phyloP scores from a whole-genome alignment of 1,139 yeast species.

The Geotrichum carabidarum region DNA sequence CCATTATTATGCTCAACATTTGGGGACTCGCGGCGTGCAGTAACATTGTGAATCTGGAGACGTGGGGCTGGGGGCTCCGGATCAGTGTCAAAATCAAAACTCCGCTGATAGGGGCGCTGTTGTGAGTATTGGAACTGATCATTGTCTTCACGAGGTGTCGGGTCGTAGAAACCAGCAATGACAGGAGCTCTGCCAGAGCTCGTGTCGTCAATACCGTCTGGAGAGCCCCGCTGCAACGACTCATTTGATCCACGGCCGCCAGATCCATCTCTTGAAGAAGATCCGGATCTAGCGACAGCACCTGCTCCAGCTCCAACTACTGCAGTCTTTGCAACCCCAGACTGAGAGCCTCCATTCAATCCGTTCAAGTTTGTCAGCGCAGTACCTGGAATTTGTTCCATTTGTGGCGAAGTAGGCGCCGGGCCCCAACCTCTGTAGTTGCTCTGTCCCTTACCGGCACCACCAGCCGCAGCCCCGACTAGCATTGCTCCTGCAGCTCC shows the following conservation, averaged over 20 bases:
- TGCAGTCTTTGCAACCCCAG: background rate
- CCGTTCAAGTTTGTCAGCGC: background rate
- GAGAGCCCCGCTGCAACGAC: background rate
- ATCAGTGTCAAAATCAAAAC: background rate
- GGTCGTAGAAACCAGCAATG: background rate
- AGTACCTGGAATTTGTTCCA: slow-evolving; percentile 15
- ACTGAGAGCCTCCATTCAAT: background rate
- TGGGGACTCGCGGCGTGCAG: slow-evolving; percentile 14
- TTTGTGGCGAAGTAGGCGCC: slow-evolving; percentile 17
- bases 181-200: background rate
- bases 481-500: slow-evolving; percentile 5
- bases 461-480: background rate
- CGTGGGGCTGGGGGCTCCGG: background rate
- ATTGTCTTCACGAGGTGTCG: background rate
- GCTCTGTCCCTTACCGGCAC: background rate
- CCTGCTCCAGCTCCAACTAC: slow-evolving; percentile 1
- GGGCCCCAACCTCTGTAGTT: slow-evolving; percentile 22
- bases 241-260: slow-evolving; percentile 6
- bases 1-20: slow-evolving; percentile 7
- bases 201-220: background rate
- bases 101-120: background rate
- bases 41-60: slow-evolving; percentile 15
- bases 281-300: slow-evolving; percentile 6
- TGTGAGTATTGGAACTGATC: slow-evolving; percentile 3
- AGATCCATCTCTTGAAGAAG: background rate